Base-by-base conservation (phyloP, 1,284 basidiomycete genomes). In the Taiwanofungus camphoratus region DNA sequence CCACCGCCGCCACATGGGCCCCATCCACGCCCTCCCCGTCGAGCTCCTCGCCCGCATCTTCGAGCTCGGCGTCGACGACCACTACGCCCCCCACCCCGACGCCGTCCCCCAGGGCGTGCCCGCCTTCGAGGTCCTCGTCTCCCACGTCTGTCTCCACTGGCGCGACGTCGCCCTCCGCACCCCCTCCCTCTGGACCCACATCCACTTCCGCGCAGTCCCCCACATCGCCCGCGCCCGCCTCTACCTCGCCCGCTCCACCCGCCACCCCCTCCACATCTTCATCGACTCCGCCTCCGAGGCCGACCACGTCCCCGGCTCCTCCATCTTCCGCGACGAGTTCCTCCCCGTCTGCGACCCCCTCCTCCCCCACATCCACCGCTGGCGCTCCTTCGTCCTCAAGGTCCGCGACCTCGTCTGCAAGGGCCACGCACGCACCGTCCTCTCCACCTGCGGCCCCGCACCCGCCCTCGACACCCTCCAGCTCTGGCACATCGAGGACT, bases 401-500 rank as follows among this genome's bases (percentile, higher is more conserved):
- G 68, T 80, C 27, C 69, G 76, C 31, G 74, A 77, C 54, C 70
- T 74, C 48, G 61, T 64, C 18, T 78, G 76, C 60, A 80, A 80
- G 59, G 59, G 61, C 31, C 60, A 62, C 35, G 77, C 77, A 2
- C 70, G 77, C 34, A 58, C 65, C n/a, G 64, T 68, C 50, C 64
- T 79, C 23, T 66, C 66, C 46, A 64, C 58, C 9, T 77, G 75
- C 51, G 72, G 71, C 5, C 62, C 70, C 29, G 77, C 74, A 1
- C 73, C 71, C 23, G 58, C 59, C 36, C 70, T 82, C 41, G 69
- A 76, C 56, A 74, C 72, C 4, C 67, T 80, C 32, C 76, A 80
- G 58, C 66, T 82, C 8, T 82, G 79, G 60, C 79, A 80, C 58
- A 77, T 79, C 51, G 73, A 79, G 52, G 67, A 77, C 51, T 81